Base-by-base conservation (phyloP, 2,329 filamentous ascomycete species). In the Diaporthe sp. region DNA sequence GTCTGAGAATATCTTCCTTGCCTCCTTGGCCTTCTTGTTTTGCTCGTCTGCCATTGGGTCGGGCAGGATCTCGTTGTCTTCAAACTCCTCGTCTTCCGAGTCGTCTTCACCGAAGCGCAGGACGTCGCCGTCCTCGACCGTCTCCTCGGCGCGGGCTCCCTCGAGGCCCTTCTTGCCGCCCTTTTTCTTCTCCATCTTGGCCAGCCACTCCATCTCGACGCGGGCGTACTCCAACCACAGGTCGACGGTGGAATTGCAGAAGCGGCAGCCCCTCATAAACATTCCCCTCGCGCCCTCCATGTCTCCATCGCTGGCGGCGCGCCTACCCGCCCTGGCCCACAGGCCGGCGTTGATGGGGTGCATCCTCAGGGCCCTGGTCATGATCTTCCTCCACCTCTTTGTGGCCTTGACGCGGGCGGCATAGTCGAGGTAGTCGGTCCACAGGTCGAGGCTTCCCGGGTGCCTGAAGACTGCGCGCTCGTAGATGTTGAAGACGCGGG, bases 201-300 rank as follows among this genome's bases (percentile, higher is more conserved):
- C 91, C 73, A 98, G 88, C 87, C 97, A 98, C 77, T 97, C 93
- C 91, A 98, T 95, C 87, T 99, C 97, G 80, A 96, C 89, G 81
- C 94, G 93, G 12, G 94, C 93, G 82, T 98, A 98, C 84, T 98
- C 95, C 45, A 97, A 82, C 95, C 96, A 99, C 69, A 99, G 83
- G 25, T 87, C 87, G 77, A 88, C 91, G 61, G 93, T 92, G 66
- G 87, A 90, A 69, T 92, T 95, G 85, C 96, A 98, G 83, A 99
- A 98, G 55, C 97, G 89, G 80, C 97, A 90, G 0, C 96, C 97
- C 76, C 96, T 89, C 87, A 92, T 97, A 90, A 95, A 99, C 89
- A 88, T 97, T 64, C 91, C 93, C 76, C 97, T 87, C 3, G 96
- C 95, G 58, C 93, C 92, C 33, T 92, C 93, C 91, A 98, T 97